These are phyloP conservation scores for Verticillium tricorpus DNA, from an alignment of 2,329 filamentous ascomycete genomes.

Conservation along the genomic window DNA sequence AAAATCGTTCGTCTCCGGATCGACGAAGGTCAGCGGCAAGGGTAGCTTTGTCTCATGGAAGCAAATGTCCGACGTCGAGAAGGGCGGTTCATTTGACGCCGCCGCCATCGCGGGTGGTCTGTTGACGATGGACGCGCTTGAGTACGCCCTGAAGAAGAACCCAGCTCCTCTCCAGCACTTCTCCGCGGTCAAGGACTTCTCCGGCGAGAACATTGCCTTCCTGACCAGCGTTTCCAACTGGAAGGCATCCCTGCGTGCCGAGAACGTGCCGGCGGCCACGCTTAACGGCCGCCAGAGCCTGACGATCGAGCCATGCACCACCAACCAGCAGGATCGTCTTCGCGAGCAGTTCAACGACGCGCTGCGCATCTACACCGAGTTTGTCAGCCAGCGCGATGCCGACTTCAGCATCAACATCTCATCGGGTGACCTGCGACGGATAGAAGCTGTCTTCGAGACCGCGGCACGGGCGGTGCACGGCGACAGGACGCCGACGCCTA, in stretches of 20 bases:
- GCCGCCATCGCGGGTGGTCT: slow-evolving; percentile 29
- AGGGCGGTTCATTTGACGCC: slow-evolving; percentile 22
- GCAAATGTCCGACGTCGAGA: slow-evolving; percentile 32
- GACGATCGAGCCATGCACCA: background rate
- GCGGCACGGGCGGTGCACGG: slow-evolving; percentile 43
- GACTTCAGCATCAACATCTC: slow-evolving; percentile 66
- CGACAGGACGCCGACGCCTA: slow-evolving; percentile 30
- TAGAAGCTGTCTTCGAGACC: slow-evolving; percentile 52
- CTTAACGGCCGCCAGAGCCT: background rate
- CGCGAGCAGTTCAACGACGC: slow-evolving; percentile 54
- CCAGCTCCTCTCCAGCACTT: slow-evolving; percentile 58
- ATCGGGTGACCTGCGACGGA: slow-evolving; percentile 46
- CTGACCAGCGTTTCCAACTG: slow-evolving; percentile 53
- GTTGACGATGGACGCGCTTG: slow-evolving; percentile 57
- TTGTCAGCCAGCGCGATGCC: slow-evolving; percentile 56
- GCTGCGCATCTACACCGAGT: slow-evolving; percentile 56
- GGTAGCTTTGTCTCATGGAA: slow-evolving; percentile 16
- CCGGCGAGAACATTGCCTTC: slow-evolving; percentile 68
- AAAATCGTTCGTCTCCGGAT: slow-evolving; percentile 19
- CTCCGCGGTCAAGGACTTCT: slow-evolving; percentile 62
- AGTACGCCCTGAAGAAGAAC: slow-evolving; percentile 55
- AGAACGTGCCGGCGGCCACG: background rate
- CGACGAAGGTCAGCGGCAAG: slow-evolving; percentile 16
- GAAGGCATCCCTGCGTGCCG: slow-evolving; percentile 34
- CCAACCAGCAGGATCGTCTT: slow-evolving; percentile 24